Base-by-base conservation (phyloP, 345 rosid genomes). In the Aquilaria malaccensis region DNA sequence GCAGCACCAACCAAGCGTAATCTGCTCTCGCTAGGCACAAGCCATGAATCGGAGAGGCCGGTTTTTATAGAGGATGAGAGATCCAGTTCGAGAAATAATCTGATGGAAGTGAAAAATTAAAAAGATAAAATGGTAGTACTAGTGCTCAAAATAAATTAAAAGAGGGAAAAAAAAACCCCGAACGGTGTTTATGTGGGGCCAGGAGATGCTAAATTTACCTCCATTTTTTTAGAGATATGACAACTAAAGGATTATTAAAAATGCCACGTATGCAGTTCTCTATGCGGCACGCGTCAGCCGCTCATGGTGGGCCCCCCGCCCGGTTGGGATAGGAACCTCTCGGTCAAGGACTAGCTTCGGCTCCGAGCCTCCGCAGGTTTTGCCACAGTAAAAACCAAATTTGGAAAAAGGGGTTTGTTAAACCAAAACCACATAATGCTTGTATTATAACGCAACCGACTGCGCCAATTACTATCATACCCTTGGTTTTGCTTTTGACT, bases 211-310 rank as follows among this genome's bases (percentile, higher is more conserved):
- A 6, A 47, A 7, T 48, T 60, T 50, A 54, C 54, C 50, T 48
- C 65, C 46, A 10, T 22, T 49, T 13, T 49, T 50, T 37, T 13
- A 29, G 51, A 10, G 54, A 58, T 50, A 45, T 61, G 71, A 73
- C 80, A 67, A 70, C 72, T 64, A 67, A 62, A 70, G 5, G 48
- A 66, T 60, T 41, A 51, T 9, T 0, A 33, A 53, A 4, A 6
- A 55, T 33, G 79, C 79, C 87, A 80, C 85, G 77, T 80, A 66
- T 69, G 63, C 48, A 33, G 56, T 30, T 14, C 48, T 55, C 71
- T 80, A 80, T 76, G 86, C 80, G 85, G 84, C 86, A 85, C 75
- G 74, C 62, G 77, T 73, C 81, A 80, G 56, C 84, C 79, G 79
- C 79, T 75, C 72, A 61, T 59, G 65, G 78, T 72, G 84, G 81